Evolutionary conservation across 164 flowering plant species (phyloP).

Genomic region (Aristolochia contorta): DNA sequence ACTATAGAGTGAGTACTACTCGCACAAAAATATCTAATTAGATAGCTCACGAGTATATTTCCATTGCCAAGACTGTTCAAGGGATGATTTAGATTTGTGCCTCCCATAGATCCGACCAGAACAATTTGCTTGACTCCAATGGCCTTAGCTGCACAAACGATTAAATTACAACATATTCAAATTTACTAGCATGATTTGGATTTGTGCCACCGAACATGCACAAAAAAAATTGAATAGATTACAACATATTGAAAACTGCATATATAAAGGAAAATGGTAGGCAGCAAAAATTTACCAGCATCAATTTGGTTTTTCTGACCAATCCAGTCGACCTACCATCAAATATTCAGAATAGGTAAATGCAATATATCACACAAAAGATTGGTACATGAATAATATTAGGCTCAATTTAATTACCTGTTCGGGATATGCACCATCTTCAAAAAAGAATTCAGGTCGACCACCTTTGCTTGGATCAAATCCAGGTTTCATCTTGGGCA

Average conservation of each 20-base stretch:
- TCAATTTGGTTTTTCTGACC: slow-evolving; percentile 99
- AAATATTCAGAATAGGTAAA: background rate
- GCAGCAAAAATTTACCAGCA: slow-evolving; percentile 47
- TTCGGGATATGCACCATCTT: slow-evolving; percentile 86
- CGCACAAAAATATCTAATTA: background rate
- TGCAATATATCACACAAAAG: background rate
- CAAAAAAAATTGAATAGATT: no score
- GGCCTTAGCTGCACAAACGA: slow-evolving; percentile 62
- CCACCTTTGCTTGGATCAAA: slow-evolving; percentile 89
- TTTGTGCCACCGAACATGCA: slow-evolving; percentile 1
- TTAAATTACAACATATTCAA: no score
- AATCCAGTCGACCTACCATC: slow-evolving; percentile 86
- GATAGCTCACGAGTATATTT: slow-evolving; percentile 60
- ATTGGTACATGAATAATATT: background rate
- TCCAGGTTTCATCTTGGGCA: slow-evolving; percentile 92
- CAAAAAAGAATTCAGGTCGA: slow-evolving; percentile 86
- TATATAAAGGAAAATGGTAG: background rate
- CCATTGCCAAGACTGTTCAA: slow-evolving; percentile 89
- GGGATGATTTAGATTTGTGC: slow-evolving; percentile 68
- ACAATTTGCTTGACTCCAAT: slow-evolving; percentile 96
- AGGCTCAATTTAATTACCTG: slow-evolving; percentile 42
- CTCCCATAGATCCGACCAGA: slow-evolving; percentile 98
- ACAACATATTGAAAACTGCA: background rate
- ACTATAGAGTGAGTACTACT: no score
- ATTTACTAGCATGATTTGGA: no score